These are phyloP conservation scores for Cercospora zeina DNA, from an alignment of 2,329 filamentous ascomycete genomes.

Conservation along the genomic window DNA sequence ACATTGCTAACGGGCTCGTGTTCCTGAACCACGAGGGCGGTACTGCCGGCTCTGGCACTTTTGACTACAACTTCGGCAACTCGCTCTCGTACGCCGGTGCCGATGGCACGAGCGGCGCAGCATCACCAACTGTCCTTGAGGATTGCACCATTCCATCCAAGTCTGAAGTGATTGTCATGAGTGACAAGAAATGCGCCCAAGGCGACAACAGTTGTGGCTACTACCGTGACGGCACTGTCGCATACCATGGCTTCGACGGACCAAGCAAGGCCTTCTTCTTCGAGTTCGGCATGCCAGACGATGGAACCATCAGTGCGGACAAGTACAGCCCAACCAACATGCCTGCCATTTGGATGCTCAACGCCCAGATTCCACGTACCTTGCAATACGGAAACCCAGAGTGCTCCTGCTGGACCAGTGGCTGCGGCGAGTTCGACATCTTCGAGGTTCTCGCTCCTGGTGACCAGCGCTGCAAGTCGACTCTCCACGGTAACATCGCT, in stretches of 20 bases:
- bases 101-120: slow-evolving; percentile 50
- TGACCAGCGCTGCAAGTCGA: slow-evolving; percentile 67
- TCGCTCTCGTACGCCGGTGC: slow-evolving; percentile 58
- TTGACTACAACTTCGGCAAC: slow-evolving; percentile 57
- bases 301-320: slow-evolving; percentile 49
- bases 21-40: slow-evolving; percentile 62
- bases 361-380: slow-evolving; percentile 69
- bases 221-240: slow-evolving; percentile 40
- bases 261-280: slow-evolving; percentile 71
- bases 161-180: slow-evolving; percentile 55
- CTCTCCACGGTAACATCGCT: slow-evolving; percentile 63
- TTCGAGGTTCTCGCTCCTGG: slow-evolving; percentile 69
- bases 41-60: slow-evolving; percentile 54
- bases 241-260: slow-evolving; percentile 68
- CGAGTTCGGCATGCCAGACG: slow-evolving; percentile 70
- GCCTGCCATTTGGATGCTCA: slow-evolving; percentile 75
- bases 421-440: slow-evolving; percentile 75
- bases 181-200: slow-evolving; percentile 51
- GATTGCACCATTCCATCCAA: slow-evolving; percentile 54
- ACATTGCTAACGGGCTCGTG: slow-evolving; percentile 54
- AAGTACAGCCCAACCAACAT: slow-evolving; percentile 56
- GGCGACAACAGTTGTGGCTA: slow-evolving; percentile 46
- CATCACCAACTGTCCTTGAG: slow-evolving; percentile 52
- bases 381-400: slow-evolving; percentile 62
- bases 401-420: slow-evolving; percentile 71